Conservation (phyloP, 768 basidiomycete species). For the Tulasnella calospora region DNA sequence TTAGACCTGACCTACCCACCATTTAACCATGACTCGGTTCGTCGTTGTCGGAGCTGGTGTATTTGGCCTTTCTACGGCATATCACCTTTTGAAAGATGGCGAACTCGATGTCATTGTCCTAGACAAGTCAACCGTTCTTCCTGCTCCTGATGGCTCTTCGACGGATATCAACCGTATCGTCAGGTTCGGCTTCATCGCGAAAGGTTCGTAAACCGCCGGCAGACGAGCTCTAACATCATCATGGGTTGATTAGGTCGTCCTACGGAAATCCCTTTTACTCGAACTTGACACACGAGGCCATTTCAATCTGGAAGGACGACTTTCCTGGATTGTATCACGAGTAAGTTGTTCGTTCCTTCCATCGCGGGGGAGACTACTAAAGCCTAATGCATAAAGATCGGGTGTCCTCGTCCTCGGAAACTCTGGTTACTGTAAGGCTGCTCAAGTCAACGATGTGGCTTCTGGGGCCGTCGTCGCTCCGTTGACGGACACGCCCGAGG, state of each 20-base stretch:
- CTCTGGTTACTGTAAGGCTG: constrained; percentile 46
- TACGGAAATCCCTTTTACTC: constrained; percentile 68
- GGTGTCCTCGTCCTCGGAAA: constrained; percentile 60
- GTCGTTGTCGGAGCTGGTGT: constrained; percentile 77
- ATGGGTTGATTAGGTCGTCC: constrained; percentile 45
- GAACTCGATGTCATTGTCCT: constrained; percentile 56
- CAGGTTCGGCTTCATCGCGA: constrained; percentile 19
- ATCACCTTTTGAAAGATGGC: constrained; percentile 55
- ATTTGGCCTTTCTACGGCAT: constrained; percentile 83
- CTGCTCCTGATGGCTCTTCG: constrained; percentile 77
- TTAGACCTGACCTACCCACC: not conserved
- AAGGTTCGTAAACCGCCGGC: not conserved
- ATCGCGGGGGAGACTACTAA: not conserved
- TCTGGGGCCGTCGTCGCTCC: constrained; percentile 50
- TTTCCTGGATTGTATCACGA: constrained; percentile 9
- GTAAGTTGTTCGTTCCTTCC: not conserved
- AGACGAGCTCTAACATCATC: too few species aligned
- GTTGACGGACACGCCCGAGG: constrained; percentile 47
- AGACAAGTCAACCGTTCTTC: constrained; percentile 62
- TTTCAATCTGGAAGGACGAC: constrained; percentile 58
- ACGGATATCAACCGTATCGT: constrained; percentile 47
- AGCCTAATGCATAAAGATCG: constrained; percentile 45
- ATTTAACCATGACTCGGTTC: constrained; percentile 34
- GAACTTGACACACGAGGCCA: constrained; percentile 68
- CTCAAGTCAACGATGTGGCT: constrained; percentile 59